These are phyloP conservation scores for Aspergillus tamarii DNA, from an alignment of 2,329 filamentous ascomycete species.

Conservation along the genomic window DNA sequence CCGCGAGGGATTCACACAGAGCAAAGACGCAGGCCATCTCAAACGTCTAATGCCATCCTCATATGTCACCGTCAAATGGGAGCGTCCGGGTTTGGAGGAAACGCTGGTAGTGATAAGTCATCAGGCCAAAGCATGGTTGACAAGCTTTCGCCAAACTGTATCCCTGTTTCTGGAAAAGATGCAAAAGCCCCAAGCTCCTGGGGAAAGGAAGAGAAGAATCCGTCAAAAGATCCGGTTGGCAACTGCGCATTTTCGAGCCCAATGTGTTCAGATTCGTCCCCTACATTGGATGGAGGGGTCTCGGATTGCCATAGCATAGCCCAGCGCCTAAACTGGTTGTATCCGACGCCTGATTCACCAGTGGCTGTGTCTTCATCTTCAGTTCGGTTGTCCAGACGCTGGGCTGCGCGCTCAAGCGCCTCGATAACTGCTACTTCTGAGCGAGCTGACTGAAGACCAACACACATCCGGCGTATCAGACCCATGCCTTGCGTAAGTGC, in stretches of 20 bases:
- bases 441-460: conserved; percentile 50
- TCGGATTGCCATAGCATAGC: conserved; percentile 44
- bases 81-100: not conserved
- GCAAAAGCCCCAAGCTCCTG: conserved; percentile 19
- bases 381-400: conserved; percentile 42
- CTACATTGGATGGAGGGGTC: conserved; percentile 8
- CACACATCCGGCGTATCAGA: conserved; percentile 52
- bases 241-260: not conserved
- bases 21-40: not conserved
- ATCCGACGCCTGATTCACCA: conserved; percentile 41
- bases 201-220: conserved; percentile 24
- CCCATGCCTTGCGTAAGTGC: conserved; percentile 47
- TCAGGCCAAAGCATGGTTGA: not conserved
- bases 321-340: conserved; percentile 50
- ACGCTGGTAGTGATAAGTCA: not conserved
- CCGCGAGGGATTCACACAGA: not conserved
- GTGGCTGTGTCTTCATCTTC: conserved; percentile 20
- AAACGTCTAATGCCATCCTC: not conserved
- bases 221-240: conserved; percentile 19
- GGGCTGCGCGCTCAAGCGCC: conserved; percentile 48
- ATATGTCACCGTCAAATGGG: not conserved
- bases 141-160: not conserved
- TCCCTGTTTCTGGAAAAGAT: conserved; percentile 9
- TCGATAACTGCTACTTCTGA: conserved; percentile 53
- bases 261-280: not conserved